Evolutionary conservation across 331 rosid genomes (phyloP), one percentile per base, ranked within the genome.

Genomic region (Malus hybrid): DNA sequence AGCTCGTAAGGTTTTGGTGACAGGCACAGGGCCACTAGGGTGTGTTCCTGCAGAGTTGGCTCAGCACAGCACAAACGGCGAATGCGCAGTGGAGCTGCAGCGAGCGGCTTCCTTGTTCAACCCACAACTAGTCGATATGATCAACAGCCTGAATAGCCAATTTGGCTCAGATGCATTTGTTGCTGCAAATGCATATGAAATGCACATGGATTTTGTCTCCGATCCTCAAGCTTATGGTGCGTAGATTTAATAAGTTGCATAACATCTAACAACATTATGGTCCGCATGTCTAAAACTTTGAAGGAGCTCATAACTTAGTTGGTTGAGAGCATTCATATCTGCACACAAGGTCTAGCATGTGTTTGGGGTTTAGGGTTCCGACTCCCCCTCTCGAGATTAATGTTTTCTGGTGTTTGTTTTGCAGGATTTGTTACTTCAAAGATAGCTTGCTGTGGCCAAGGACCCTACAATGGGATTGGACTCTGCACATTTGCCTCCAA

Each of bases 381-480:
- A 39, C 46, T 39, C 46, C 46, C 12, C 46, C 46, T 39, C 46
- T 39, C 4, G 10, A 52, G 46, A 52, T 52, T 16, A 52, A 59
- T 27, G 18, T 14, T 28, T 14, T 28, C n/a, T 18, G 69, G 44
- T 32, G 36, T 13, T 75, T 54, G 19, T 14, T 63, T 14, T 39
- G 83, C 72, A 92, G 97, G 97, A 29, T 93, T 93, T 77, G 74
- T 83, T 0, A 89, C 97, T 9, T 81, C 98, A 77, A 90, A 90
- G 83, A 75, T 84, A 27, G 98, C 98, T n/a, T 93, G 98, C 29
- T 93, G 98, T 83, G 98, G 98, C 29, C 98, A 93, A 85, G 98
- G 98, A 62, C 92, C 97, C 0, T 90, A 82, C 87, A 90, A 93
- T 75, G 98, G 98, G 8, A 32, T 90, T 52, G 98, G 98, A 55